Evolutionary conservation across 1,284 basidiomycete species (phyloP), one percentile per base, ranked within the genome.

Genomic region (Ceratobasidium sp.): DNA sequence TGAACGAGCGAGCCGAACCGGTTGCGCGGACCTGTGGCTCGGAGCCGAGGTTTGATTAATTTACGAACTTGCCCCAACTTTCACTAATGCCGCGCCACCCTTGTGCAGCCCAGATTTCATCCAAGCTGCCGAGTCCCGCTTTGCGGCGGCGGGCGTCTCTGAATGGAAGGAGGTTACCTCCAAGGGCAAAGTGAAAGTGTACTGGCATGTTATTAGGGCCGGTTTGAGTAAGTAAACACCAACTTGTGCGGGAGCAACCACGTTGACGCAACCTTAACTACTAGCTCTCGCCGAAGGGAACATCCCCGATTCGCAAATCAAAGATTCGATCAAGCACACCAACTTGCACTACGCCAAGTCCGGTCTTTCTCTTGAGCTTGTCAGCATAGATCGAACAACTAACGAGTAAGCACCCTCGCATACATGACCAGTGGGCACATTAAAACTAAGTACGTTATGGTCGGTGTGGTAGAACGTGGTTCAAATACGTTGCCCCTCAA

Each of bases 291-390:
- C 41, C 27, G 71, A 66, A 16, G 76, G 76, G 16, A 34, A 74
- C 31, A 53, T 76, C 31, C 68, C 76, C 8, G 24, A 68, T 0
- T 53, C 66, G 2, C 63, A 72, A 37, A 76, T 76, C 54, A 48
- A 24, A 19, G 59, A 22, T n/a, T 78, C 80, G 65, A 79, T 80
- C 48, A 48, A 65, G 14, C 76, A 75, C 9, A 71, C 80, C 46
- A 81, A 80, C 76, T 5, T 75, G 3, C 78, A 80, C 68, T 80
- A 77, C 74, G 48, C 75, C 1, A 54, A 49, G 1, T 77, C 68
- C 59, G 79, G 79, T 1, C 79, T 80, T 61, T 3, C 24, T 14
- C 80, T 80, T 43, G 54, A 74, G 1, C 78, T 81, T 29, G 79
- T 71, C 54, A 34, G 46, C 3, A 79, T 78, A 31, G 76, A 79